A percentile compares a stretch with the other conserved stretches of the same genome.
These are phyloP conservation scores for Aureobasidium sp. DNA, from an alignment of 2,329 filamentous ascomycete species.

Conservation along the genomic window DNA sequence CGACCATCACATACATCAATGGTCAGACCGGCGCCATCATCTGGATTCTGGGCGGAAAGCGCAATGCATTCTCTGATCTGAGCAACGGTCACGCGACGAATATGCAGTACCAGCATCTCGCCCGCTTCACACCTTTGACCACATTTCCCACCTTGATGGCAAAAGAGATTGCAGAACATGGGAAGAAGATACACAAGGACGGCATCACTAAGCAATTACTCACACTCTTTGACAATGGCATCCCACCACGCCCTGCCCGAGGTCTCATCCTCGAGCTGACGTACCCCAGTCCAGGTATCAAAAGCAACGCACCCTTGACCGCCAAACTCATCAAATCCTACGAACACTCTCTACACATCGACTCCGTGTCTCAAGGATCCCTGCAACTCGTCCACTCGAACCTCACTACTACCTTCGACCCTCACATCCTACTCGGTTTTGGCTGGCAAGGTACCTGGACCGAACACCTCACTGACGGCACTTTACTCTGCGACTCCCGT, in stretches of 20 bases:
- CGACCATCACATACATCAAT: constrained; percentile 42
- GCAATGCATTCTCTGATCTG: constrained; percentile 21
- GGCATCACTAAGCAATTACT: constrained; percentile 34
- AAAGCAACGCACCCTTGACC: constrained; percentile 19
- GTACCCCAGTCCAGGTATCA: not conserved
- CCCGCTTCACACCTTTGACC: constrained; percentile 35
- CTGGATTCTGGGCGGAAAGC: constrained; percentile 39
- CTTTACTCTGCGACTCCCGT: constrained; percentile 46
- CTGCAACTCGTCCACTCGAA: constrained; percentile 28
- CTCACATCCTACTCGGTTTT: constrained; percentile 50
- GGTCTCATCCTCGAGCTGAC: constrained; percentile 9
- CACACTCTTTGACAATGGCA: constrained; percentile 47
- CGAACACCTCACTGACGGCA: constrained; percentile 38
- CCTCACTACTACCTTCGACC: constrained; percentile 22
- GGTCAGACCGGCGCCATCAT: constrained; percentile 39
- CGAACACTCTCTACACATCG: constrained; percentile 22
- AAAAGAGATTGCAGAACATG: constrained; percentile 14
- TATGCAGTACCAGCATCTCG: constrained; percentile 22
- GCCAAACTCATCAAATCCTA: constrained; percentile 27
- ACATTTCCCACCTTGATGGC: constrained; percentile 32
- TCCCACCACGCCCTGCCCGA: constrained; percentile 2
- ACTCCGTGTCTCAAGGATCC: constrained; percentile 22
- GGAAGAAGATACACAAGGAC: constrained; percentile 18
- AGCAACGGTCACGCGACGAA: constrained; percentile 20
- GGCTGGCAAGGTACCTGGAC: constrained; percentile 36